Conservation (phyloP, 441 rosid genomes). For the Iberis amara region DNA sequence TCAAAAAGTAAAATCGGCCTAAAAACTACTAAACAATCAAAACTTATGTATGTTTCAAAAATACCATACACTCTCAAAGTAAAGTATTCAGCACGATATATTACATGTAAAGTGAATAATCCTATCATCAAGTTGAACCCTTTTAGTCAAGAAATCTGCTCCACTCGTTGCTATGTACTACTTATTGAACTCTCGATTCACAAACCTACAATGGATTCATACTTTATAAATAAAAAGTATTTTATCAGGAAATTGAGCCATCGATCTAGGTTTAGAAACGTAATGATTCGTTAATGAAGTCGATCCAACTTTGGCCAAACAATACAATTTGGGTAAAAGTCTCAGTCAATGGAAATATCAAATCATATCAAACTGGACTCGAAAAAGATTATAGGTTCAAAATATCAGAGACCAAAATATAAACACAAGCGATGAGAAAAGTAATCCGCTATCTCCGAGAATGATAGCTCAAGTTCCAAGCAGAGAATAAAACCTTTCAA, state of each 20-base stretch:
- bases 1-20: too few species aligned
- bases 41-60: too few species aligned
- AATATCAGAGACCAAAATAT: background rate
- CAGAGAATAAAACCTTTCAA: too few species aligned
- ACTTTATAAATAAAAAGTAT: conserved; percentile 4
- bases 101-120: conserved; percentile 81
- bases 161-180: conserved; percentile 67
- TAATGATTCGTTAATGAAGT: conserved; percentile 91
- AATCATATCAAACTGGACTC: too few species aligned
- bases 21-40: too few species aligned
- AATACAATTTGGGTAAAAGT: background rate
- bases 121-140: conserved; percentile 75
- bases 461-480: conserved; percentile 47
- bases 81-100: background rate
- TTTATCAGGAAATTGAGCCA: background rate
- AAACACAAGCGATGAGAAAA: background rate
- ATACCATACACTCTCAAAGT: too few species aligned
- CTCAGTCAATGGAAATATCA: background rate
- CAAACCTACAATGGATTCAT: conserved; percentile 44
- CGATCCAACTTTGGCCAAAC: conserved; percentile 60
- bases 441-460: conserved; percentile 86
- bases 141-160: conserved; percentile 62
- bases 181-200: conserved; percentile 77
- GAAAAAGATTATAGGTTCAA: too few species aligned
- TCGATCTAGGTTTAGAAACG: conserved; percentile 29